These are phyloP conservation scores for Melastoma candidum DNA, from an alignment of 441 rosid species.

Conservation along the genomic window DNA sequence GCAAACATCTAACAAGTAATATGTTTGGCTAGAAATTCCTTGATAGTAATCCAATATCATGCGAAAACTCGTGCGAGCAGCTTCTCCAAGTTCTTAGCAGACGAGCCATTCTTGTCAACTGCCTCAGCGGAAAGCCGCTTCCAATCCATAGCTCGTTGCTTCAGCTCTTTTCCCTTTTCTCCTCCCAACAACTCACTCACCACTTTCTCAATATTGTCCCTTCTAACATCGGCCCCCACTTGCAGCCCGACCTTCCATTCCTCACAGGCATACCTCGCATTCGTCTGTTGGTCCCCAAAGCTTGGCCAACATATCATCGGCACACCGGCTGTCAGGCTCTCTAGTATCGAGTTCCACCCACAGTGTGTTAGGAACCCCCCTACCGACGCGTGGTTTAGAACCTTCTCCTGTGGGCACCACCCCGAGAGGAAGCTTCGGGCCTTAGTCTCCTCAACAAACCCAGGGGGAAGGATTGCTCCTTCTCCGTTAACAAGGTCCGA, in stretches of 20 bases:
- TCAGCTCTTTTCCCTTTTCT: slow-evolving; percentile 32
- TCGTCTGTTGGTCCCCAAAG: slow-evolving; percentile 59
- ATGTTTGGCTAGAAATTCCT: too few species aligned
- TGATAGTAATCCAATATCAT: too few species aligned
- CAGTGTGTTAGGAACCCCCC: slow-evolving; percentile 43
- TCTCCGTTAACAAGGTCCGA: slow-evolving; percentile 42
- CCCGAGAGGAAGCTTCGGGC: slow-evolving; percentile 29
- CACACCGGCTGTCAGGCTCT: slow-evolving; percentile 34
- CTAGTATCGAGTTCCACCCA: slow-evolving; percentile 56
- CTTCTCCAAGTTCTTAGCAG: slow-evolving; percentile 20
- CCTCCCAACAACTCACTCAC: slow-evolving; percentile 43
- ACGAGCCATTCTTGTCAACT: slow-evolving; percentile 22
- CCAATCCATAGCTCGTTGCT: slow-evolving; percentile 31
- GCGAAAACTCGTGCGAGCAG: slow-evolving; percentile 7
- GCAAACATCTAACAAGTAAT: too few species aligned
- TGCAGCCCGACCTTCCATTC: slow-evolving; percentile 23
- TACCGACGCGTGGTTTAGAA: slow-evolving; percentile 34
- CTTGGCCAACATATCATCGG: slow-evolving; percentile 70
- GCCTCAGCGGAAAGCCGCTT: slow-evolving; percentile 27
- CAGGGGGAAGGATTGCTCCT: slow-evolving; percentile 27
- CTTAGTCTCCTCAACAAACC: slow-evolving; percentile 28
- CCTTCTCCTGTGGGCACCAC: slow-evolving; percentile 50
- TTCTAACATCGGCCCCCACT: slow-evolving; percentile 36
- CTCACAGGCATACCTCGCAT: slow-evolving; percentile 34
- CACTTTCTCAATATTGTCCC: slow-evolving; percentile 35